These are phyloP conservation scores for Kandelia obovata DNA, from an alignment of 345 rosid genomes.

Conservation along the genomic window DNA sequence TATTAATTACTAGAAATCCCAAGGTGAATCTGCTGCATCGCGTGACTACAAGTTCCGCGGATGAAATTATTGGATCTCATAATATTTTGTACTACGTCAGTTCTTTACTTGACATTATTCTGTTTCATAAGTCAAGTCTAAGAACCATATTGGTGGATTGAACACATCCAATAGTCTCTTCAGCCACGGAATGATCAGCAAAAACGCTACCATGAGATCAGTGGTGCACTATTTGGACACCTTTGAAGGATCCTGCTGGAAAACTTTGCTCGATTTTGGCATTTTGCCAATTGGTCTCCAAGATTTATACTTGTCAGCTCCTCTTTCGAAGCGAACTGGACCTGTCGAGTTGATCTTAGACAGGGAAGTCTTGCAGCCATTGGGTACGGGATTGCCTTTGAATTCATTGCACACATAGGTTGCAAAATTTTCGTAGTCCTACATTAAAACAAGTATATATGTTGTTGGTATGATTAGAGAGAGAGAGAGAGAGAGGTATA, in stretches of 20 bases:
- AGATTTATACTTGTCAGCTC: not conserved
- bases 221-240: not conserved
- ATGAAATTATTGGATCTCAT: too few species aligned
- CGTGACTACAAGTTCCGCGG: too few species aligned
- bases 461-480: not conserved
- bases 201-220: not conserved
- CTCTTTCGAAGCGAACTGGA: slow-evolving; percentile 10
- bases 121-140: too few species aligned
- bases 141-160: too few species aligned
- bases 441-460: slow-evolving; percentile 7
- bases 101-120: too few species aligned
- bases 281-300: slow-evolving; percentile 5
- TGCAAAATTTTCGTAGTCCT: slow-evolving; percentile 36
- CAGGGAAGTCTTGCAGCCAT: slow-evolving; percentile 21
- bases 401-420: slow-evolving; percentile 35
- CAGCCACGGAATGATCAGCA: not conserved
- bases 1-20: too few species aligned
- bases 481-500: too few species aligned
- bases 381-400: slow-evolving; percentile 28
- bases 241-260: not conserved
- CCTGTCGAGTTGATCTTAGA: slow-evolving; percentile 4
- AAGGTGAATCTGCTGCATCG: too few species aligned
- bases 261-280: not conserved
- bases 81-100: too few species aligned
- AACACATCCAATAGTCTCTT: too few species aligned